Conservation (phyloP, 2,329 filamentous ascomycete species). For the Calycina herbarum region DNA sequence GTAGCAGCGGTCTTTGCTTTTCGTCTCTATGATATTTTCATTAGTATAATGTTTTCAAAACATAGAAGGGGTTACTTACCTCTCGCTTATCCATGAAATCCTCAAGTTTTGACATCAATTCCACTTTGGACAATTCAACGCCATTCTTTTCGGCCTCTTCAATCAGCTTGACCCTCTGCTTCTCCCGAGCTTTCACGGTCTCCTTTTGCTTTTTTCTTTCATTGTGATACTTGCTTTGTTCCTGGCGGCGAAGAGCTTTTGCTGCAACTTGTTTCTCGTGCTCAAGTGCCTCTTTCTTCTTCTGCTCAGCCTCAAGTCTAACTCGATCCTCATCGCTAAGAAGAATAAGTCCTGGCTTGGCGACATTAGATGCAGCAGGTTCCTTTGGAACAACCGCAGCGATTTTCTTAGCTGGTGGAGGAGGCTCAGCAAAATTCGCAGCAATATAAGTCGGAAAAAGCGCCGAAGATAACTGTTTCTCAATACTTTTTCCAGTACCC, state of each 20-base stretch:
- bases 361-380: not conserved
- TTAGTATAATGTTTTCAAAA: not conserved
- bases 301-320: not conserved
- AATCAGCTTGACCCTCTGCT: no score
- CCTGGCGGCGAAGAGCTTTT: not conserved
- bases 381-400: not conserved
- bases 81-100: constrained; percentile 22
- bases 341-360: not conserved
- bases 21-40: not conserved
- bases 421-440: not conserved
- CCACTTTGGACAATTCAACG: constrained; percentile 12
- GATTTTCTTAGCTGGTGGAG: not conserved
- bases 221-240: no score
- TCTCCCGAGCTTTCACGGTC: no score
- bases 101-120: constrained; percentile 19
- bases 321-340: constrained; percentile 3
- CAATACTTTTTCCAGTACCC: not conserved
- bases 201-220: no score
- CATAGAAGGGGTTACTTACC: constrained; percentile 13
- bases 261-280: not conserved
- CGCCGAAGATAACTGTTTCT: not conserved
- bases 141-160: constrained; percentile 17
- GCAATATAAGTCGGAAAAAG: not conserved
- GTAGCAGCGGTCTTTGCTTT: not conserved
- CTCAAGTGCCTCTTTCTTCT: not conserved